Conservation (phyloP, 2,329 filamentous ascomycete genomes). For the Neonectria neomacrospora region DNA sequence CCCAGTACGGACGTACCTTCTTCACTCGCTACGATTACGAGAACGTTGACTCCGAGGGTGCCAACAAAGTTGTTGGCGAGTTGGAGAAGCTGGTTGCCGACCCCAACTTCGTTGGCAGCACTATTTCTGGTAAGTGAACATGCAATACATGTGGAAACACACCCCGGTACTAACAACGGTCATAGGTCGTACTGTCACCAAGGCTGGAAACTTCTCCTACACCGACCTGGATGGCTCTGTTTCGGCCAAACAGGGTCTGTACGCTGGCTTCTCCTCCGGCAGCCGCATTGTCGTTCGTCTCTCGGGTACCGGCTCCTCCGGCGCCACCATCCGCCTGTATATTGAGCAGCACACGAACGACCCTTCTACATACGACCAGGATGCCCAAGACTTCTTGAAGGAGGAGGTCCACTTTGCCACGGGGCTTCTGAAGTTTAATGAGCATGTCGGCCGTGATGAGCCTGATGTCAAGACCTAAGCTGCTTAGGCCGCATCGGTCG, state of each 20-base stretch:
- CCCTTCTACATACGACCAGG: constrained; percentile 77
- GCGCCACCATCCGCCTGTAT: constrained; percentile 96
- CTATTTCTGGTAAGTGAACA: constrained; percentile 70
- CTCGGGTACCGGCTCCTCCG: constrained; percentile 93
- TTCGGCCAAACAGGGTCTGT: constrained; percentile 95
- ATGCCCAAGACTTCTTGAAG: constrained; percentile 94
- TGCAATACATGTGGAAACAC: neutral
- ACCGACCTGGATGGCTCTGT: constrained; percentile 98
- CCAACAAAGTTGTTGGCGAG: constrained; percentile 87
- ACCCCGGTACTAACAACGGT: constrained; percentile 36
- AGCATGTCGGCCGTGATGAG: constrained; percentile 90
- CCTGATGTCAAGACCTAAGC: constrained; percentile 93
- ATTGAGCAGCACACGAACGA: constrained; percentile 95
- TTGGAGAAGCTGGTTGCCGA: constrained; percentile 82
- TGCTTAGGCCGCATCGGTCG: constrained; percentile 7
- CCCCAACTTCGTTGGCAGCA: constrained; percentile 81
- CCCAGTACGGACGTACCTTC: constrained; percentile 94
- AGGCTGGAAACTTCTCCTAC: constrained; percentile 97
- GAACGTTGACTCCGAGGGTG: constrained; percentile 89
- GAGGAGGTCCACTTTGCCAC: constrained; percentile 89
- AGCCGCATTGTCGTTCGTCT: constrained; percentile 95
- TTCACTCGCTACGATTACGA: constrained; percentile 99
- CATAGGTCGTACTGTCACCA: constrained; percentile 79
- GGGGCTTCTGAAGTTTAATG: constrained; percentile 89
- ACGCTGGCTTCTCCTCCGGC: constrained; percentile 91